Base-by-base conservation (phyloP, 257 asterid genomes). In the Solanum pennellii region DNA sequence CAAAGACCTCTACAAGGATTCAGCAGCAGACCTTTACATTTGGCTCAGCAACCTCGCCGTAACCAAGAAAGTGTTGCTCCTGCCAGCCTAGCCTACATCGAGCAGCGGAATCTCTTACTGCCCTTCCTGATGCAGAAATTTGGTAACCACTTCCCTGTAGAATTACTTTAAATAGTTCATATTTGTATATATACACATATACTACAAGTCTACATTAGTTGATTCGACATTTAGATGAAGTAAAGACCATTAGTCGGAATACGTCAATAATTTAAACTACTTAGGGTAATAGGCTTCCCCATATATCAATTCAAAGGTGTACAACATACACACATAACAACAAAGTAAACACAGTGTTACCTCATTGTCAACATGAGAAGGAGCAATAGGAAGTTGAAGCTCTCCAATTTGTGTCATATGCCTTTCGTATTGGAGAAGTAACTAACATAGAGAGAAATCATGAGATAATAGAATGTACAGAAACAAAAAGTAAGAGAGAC, bases 11-110 rank as follows among this genome's bases (percentile, higher is more conserved):
- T 35, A 18, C 27, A 72, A 33, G 39, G 45, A 20, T 72, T 18
- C 41, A 15, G 45, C 60, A 37, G 83, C 93, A 84, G 73, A 93
- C 94, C 95, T 94, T 94, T 87, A 88, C 42, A 25, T 86, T 88
- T 82, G 94, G 93, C 84, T 94, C 95, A 77, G 92, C 91, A 86
- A 88, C 95, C 91, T 92, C 97, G 87, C 93, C 95, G 80, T 84
- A 49, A 27, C 89, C 93, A 89, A 85, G 88, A 84, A 88, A 93
- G 73, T 94, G 96, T 80, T 94, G 99, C 56, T 84, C 93, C 88
- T 93, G 97, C 98, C 99, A 97, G 45, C 96, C 97, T 91, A 94
- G 98, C 98, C 93, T 94, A 37, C 98, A 98, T 87, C 98, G 98
- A 84, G 98, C 86, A 86, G 99, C 99, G 87, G 98, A 91, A 91